Percentiles rank a stretch among this genome's conserved stretches.
phyloP scores from a whole-genome alignment of 2,329 filamentous ascomycete genomes.

The Phaeoacremonium minimum region DNA sequence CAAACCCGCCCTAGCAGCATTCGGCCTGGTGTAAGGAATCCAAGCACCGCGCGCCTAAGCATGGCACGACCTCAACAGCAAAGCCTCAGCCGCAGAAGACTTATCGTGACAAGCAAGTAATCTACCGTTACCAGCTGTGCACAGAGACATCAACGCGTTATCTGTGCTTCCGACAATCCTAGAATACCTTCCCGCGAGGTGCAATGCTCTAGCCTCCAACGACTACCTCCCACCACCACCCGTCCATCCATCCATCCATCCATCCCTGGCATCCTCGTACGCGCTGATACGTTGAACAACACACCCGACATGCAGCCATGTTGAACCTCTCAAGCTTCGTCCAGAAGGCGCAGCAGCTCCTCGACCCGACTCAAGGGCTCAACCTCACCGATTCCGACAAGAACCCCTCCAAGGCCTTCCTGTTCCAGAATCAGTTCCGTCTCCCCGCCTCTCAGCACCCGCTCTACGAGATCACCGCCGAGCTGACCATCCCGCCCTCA shows the following conservation, averaged over 20 bases:
- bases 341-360: constrained; percentile 91
- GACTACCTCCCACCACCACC: too few species aligned
- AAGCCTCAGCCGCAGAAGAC: too few species aligned
- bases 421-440: constrained; percentile 96
- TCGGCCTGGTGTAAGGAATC: too few species aligned
- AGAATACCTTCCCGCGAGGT: too few species aligned
- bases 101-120: too few species aligned
- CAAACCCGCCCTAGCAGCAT: too few species aligned
- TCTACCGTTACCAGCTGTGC: too few species aligned
- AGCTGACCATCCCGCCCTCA: constrained; percentile 79
- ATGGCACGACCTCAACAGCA: too few species aligned
- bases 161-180: too few species aligned
- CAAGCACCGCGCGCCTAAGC: too few species aligned
- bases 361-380: constrained; percentile 79
- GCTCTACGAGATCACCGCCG: constrained; percentile 92
- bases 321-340: constrained; percentile 73
- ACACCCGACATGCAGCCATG: constrained; percentile 35
- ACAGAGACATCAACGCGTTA: too few species aligned
- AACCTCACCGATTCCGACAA: constrained; percentile 69
- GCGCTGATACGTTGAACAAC: not conserved
- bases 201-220: not conserved
- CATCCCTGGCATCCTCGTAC: not conserved
- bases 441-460: constrained; percentile 89
- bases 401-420: constrained; percentile 82
- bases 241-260: not conserved